phyloP scores from a whole-genome alignment of 1,139 yeast genomes.

The Suhomyces ambrosiae region DNA sequence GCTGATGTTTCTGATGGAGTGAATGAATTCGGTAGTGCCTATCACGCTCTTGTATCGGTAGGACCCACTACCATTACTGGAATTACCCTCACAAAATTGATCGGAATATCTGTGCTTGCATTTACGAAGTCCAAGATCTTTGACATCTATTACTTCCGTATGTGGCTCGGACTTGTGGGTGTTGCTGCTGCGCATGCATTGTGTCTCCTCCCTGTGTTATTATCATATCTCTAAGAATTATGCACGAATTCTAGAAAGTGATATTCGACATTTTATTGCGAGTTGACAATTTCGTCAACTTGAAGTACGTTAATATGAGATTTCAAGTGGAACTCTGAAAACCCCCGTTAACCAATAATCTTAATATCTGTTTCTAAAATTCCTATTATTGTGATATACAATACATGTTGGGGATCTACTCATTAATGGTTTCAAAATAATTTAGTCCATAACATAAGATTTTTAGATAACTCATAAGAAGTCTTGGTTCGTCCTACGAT shows the following conservation, averaged over 20 bases:
- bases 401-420: no score
- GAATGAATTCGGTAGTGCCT: conserved; percentile 44
- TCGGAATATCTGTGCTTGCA: conserved; percentile 85
- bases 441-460: no score
- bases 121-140: conserved; percentile 86
- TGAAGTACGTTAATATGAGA: no score
- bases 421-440: no score
- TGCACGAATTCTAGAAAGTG: neutral
- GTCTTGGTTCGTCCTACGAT: no score
- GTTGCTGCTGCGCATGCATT: conserved; percentile 80
- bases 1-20: conserved; percentile 2
- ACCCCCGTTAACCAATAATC: no score
- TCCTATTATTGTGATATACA: no score
- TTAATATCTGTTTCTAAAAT: no score
- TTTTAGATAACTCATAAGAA: no score
- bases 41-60: conserved; percentile 65
- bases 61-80: conserved; percentile 92
- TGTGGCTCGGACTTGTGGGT: conserved; percentile 87
- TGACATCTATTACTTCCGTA: conserved; percentile 87
- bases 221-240: conserved; percentile 23
- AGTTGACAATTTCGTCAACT: no score
- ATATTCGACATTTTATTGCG: no score
- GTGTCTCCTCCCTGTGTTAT: conserved; percentile 71
- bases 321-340: no score
- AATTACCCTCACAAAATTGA: conserved; percentile 82